These are phyloP conservation scores for Oryza meyeriana DNA, from an alignment of 176 grass and related monocot species.

Conservation along the genomic window DNA sequence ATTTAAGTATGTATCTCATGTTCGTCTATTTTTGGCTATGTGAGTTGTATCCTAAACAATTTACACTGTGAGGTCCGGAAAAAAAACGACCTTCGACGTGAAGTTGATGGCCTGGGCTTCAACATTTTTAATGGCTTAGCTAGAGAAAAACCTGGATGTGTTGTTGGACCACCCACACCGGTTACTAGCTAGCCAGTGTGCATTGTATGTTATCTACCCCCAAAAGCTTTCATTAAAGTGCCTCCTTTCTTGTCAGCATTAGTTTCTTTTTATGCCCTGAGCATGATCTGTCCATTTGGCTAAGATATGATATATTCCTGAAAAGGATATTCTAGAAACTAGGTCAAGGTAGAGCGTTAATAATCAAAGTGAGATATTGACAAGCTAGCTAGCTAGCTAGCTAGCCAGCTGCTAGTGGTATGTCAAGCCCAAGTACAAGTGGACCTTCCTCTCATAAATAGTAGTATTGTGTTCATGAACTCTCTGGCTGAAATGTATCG, in stretches of 20 bases:
- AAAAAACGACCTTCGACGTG: neutral
- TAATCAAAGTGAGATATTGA: neutral
- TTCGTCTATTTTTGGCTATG: neutral
- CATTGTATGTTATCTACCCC: conserved; percentile 34
- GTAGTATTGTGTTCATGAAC: neutral
- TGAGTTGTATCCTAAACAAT: neutral
- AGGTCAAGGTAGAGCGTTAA: conserved; percentile 22
- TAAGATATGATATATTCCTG: conserved; percentile 40
- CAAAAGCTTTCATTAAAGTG: conserved; percentile 20
- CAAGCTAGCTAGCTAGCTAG: neutral
- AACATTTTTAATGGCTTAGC: neutral
- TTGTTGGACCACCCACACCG: conserved; percentile 5
- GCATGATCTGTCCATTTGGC: conserved; percentile 22
- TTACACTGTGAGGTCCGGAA: neutral
- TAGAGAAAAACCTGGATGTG: conserved; percentile 1
- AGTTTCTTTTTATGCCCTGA: neutral
- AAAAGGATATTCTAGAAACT: conserved; percentile 48
- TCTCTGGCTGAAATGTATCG: neutral
- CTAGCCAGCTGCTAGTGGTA: neutral
- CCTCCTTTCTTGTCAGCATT: conserved; percentile 35
- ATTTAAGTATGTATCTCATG: no score
- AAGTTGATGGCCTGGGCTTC: neutral
- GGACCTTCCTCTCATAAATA: neutral
- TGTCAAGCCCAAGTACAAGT: conserved; percentile 27
- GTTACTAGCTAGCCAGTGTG: neutral